Conservation (phyloP, 2,329 filamentous ascomycete species). For the Camillea tinctor region DNA sequence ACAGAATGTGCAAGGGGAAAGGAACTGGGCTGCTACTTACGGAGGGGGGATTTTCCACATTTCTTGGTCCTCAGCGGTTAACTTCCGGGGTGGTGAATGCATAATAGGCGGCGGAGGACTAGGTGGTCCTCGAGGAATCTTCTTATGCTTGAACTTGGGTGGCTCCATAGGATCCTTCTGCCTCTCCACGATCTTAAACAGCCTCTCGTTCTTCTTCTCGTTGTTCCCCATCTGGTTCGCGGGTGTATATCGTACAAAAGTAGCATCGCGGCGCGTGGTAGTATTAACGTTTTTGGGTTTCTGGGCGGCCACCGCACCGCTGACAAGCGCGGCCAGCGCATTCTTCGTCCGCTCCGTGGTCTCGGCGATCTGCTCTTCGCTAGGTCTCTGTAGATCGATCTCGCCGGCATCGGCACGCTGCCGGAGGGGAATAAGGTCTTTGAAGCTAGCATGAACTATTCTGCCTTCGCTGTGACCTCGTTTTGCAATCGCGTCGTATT, state of each 20-base stretch:
- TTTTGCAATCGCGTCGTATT: slow-evolving; percentile 92
- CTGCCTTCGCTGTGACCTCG: slow-evolving; percentile 82
- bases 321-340: slow-evolving; percentile 78
- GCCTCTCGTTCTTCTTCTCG: slow-evolving; percentile 84
- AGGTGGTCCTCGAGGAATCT: slow-evolving; percentile 89
- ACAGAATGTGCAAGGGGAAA: background rate
- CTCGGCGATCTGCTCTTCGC: slow-evolving; percentile 77
- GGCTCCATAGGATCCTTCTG: slow-evolving; percentile 92
- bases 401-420: slow-evolving; percentile 93
- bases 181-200: slow-evolving; percentile 97
- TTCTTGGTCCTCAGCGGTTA: slow-evolving; percentile 96
- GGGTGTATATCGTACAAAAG: slow-evolving; percentile 93
- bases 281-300: slow-evolving; percentile 94
- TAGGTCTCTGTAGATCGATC: slow-evolving; percentile 80
- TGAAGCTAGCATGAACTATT: slow-evolving; percentile 93
- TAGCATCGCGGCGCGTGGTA: slow-evolving; percentile 77
- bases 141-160: slow-evolving; percentile 98
- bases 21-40: background rate
- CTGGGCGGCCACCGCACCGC: slow-evolving; percentile 83
- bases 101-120: slow-evolving; percentile 91
- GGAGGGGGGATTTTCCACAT: slow-evolving; percentile 87
- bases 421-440: slow-evolving; percentile 89
- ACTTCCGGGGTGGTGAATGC: slow-evolving; percentile 89
- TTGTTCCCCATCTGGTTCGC: slow-evolving; percentile 94
- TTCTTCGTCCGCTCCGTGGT: slow-evolving; percentile 87